Percentiles rank a stretch among this genome's conserved stretches.
phyloP scores from a whole-genome alignment of 257 asterid species.

The Rehmannia glutinosa region DNA sequence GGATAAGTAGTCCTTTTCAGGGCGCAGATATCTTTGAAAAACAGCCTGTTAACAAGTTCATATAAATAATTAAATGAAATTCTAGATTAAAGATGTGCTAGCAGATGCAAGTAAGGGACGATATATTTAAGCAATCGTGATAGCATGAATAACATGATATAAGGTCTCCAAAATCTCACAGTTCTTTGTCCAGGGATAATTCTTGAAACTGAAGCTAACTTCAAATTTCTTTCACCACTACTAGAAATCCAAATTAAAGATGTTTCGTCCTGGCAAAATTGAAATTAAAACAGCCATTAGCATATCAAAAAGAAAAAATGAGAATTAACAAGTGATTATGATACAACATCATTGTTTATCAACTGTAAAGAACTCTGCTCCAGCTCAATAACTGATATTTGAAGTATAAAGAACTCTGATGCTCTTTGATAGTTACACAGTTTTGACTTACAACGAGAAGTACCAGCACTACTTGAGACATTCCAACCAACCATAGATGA shows the following conservation, averaged over 20 bases:
- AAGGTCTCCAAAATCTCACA: conserved; percentile 29
- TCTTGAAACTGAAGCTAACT: conserved; percentile 57
- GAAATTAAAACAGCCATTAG: conserved; percentile 11
- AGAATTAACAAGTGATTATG: background rate
- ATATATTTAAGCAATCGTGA: no score
- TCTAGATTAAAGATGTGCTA: no score
- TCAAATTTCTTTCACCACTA: conserved; percentile 57
- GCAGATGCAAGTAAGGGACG: no score
- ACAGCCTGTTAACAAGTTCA: conserved; percentile 45
- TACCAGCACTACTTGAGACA: no score
- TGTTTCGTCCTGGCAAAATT: conserved; percentile 49
- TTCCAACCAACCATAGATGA: no score
- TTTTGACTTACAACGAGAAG: no score
- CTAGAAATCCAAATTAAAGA: conserved; percentile 67
- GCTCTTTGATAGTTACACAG: no score
- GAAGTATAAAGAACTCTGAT: no score
- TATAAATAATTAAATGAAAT: background rate
- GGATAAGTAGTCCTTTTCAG: conserved; percentile 75
- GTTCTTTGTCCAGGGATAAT: conserved; percentile 77
- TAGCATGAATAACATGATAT: background rate
- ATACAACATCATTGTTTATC: background rate
- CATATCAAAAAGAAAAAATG: background rate
- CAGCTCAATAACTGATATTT: no score
- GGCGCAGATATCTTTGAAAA: conserved; percentile 66
- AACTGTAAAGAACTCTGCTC: no score